phyloP scores from a whole-genome alignment of 164 flowering plant species.

The Cinnamomum chago region DNA sequence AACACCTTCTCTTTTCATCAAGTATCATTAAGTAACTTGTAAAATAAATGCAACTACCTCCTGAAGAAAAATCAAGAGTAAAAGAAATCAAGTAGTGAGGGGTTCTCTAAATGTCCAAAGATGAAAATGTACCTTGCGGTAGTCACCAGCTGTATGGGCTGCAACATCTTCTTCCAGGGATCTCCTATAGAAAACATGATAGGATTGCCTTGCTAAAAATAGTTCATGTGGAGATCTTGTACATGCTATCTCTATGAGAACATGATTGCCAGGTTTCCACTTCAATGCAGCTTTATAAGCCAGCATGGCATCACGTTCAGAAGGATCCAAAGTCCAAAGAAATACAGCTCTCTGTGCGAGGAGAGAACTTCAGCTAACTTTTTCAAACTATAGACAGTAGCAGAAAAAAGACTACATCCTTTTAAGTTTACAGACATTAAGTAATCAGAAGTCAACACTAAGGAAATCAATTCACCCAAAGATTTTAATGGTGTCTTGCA shows the following conservation, averaged over 20 bases:
- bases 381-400: background rate
- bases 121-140: conserved; percentile 54
- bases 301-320: conserved; percentile 72
- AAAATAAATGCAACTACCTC: background rate
- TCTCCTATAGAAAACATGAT: conserved; percentile 60
- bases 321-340: conserved; percentile 65
- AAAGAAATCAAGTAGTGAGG: background rate
- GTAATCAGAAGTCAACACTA: background rate
- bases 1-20: too few species aligned
- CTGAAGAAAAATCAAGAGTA: background rate
- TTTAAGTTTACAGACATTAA: background rate
- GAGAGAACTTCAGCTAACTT: background rate
- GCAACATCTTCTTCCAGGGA: conserved; percentile 92
- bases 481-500: too few species aligned
- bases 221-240: conserved; percentile 60
- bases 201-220: conserved; percentile 51
- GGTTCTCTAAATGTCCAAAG: background rate
- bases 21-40: too few species aligned
- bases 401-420: background rate
- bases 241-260: conserved; percentile 71
- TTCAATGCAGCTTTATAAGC: conserved; percentile 60
- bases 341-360: conserved; percentile 40
- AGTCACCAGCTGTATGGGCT: conserved; percentile 52
- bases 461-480: too few species aligned
- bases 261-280: conserved; percentile 43